Evolutionary conservation across 768 basidiomycete genomes (phyloP).

Genomic region (Harrya chromipes): DNA sequence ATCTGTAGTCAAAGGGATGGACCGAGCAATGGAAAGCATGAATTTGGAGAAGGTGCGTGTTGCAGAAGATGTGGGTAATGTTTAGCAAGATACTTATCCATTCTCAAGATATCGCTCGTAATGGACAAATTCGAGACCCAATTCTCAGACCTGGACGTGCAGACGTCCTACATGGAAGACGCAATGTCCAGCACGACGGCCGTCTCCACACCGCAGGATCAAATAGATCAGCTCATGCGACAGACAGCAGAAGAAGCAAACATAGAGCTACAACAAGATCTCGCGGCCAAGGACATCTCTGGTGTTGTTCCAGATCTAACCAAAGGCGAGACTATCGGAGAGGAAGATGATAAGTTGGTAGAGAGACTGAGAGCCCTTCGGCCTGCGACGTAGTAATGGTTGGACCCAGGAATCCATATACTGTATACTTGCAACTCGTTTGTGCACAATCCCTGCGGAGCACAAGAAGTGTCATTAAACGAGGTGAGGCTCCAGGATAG

Average conservation of each 20-base stretch:
- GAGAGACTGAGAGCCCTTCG: constrained; percentile 86
- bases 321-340: constrained; percentile 52
- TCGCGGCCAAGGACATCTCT: constrained; percentile 61
- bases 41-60: constrained; percentile 86
- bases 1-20: constrained; percentile 95
- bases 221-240: constrained; percentile 87
- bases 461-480: constrained; percentile 11
- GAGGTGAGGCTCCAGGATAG: constrained; percentile 4
- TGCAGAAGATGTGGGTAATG: not conserved
- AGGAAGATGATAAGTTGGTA: constrained; percentile 81
- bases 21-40: constrained; percentile 99
- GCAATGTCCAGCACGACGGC: constrained; percentile 94
- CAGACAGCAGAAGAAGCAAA: constrained; percentile 98
- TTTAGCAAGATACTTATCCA: not conserved
- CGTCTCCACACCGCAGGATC: constrained; percentile 92
- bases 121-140: constrained; percentile 99
- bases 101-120: constrained; percentile 82
- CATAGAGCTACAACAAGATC: constrained; percentile 90
- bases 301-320: constrained; percentile 54
- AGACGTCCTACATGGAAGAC: constrained; percentile 97
- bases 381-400: constrained; percentile 54
- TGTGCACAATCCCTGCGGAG: not conserved
- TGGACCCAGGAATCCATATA: constrained; percentile 7
- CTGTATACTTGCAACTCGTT: not conserved
- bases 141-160: constrained; percentile 95